Percentiles rank a stretch among this genome's conserved stretches.
phyloP scores from a whole-genome alignment of 2,329 filamentous ascomycete genomes.

The Pyrenophora seminiperda region DNA sequence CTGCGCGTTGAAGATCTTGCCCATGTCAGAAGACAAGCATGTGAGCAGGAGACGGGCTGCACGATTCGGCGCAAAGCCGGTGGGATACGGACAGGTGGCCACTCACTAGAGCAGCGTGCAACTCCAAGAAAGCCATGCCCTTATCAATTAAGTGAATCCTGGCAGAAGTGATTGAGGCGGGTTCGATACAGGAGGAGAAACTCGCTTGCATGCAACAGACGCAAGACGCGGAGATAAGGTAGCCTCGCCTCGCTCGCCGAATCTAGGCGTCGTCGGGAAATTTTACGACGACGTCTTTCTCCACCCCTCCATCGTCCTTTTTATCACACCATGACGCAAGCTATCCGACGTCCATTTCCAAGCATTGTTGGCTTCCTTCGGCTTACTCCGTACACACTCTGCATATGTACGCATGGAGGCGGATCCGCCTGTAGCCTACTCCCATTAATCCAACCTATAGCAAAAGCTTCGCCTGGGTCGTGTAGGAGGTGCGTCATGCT shows the following conservation, averaged over 20 bases:
- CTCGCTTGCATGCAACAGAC: background rate
- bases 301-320: constrained; percentile 18
- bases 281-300: constrained; percentile 1
- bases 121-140: constrained; percentile 1
- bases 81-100: background rate
- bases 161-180: constrained; percentile 4
- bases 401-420: constrained; percentile 9
- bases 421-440: constrained; percentile 20
- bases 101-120: background rate
- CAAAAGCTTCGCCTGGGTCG: constrained; percentile 10
- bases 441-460: constrained; percentile 20
- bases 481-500: constrained; percentile 25
- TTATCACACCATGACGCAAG: constrained; percentile 30
- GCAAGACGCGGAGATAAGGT: constrained; percentile 5
- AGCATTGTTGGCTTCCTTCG: constrained; percentile 36
- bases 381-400: constrained; percentile 35
- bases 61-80: constrained; percentile 1
- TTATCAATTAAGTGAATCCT: constrained; percentile 5
- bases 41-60: background rate
- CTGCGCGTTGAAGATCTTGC: constrained; percentile 9
- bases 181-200: constrained; percentile 1
- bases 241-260: constrained; percentile 4
- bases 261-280: constrained; percentile 6
- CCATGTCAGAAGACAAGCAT: constrained; percentile 1
- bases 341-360: constrained; percentile 6